These are phyloP conservation scores for Gloeostereum incarnatum DNA, from an alignment of 768 basidiomycete genomes.

Conservation along the genomic window DNA sequence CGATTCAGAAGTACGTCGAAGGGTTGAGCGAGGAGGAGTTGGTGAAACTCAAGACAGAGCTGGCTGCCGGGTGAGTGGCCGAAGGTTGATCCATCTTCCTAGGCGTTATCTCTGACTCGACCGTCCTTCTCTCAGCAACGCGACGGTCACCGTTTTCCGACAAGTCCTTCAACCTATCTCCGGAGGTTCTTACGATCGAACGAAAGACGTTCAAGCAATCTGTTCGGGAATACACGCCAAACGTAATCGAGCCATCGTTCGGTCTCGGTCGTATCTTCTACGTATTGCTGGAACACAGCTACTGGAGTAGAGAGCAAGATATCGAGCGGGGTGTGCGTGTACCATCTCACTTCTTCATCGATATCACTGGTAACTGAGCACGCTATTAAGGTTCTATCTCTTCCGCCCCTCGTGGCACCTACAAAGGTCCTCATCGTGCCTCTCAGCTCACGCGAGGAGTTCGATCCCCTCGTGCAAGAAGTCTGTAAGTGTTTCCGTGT, in stretches of 20 bases:
- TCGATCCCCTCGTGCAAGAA: conserved; percentile 76
- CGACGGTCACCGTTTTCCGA: conserved; percentile 18
- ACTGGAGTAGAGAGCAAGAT: conserved; percentile 92
- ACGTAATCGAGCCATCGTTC: conserved; percentile 98
- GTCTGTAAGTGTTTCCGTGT: conserved; percentile 69
- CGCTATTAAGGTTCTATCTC: conserved; percentile 68
- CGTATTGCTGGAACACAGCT: conserved; percentile 88
- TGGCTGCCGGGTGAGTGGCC: conserved; percentile 59
- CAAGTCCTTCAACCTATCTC: conserved; percentile 59
- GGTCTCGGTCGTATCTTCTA: conserved; percentile 96
- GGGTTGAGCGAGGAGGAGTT: conserved; percentile 61
- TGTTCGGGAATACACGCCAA: conserved; percentile 92
- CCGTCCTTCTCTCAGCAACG: neutral
- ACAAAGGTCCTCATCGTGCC: conserved; percentile 97
- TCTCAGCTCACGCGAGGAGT: conserved; percentile 76
- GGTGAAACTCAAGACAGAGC: conserved; percentile 54
- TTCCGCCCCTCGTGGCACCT: conserved; percentile 85
- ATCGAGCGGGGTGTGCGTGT: conserved; percentile 74
- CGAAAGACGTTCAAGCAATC: conserved; percentile 83
- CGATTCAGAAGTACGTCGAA: conserved; percentile 54
- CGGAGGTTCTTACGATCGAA: conserved; percentile 70
- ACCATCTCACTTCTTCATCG: conserved; percentile 8
- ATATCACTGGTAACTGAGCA: conserved; percentile 4
- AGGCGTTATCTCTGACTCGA: neutral
- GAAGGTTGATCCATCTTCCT: conserved; percentile 2